Evolutionary conservation across 768 basidiomycete species (phyloP).

Genomic region (Podaxis sp.): DNA sequence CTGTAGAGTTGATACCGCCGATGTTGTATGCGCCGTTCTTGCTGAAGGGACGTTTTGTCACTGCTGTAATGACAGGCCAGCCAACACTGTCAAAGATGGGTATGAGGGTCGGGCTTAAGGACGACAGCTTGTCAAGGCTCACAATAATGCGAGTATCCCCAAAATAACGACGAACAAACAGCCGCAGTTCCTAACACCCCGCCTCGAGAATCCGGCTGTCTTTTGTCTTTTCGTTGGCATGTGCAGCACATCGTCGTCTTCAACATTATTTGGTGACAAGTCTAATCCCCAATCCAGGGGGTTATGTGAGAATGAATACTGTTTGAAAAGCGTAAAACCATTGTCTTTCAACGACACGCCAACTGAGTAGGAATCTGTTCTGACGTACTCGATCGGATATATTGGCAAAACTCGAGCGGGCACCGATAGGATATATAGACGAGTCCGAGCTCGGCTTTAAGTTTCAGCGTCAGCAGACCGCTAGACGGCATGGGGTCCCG

Average conservation of each 20-base stretch:
- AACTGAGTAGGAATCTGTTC: neutral
- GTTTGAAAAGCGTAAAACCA: neutral
- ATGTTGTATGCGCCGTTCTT: conserved; percentile 35
- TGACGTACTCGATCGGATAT: conserved; percentile 26
- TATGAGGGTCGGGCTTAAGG: neutral
- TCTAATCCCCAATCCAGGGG: conserved; percentile 58
- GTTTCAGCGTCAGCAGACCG: neutral
- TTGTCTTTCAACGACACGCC: neutral
- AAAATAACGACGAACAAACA: conserved; percentile 45
- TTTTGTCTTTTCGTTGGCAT: conserved; percentile 23
- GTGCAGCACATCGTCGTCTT: conserved; percentile 40
- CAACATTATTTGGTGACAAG: conserved; percentile 38
- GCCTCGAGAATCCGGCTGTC: conserved; percentile 46
- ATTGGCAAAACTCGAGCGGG: conserved; percentile 27
- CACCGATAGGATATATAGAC: conserved; percentile 29
- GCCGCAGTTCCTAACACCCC: conserved; percentile 67
- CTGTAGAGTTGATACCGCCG: conserved; percentile 60
- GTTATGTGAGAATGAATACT: conserved; percentile 55
- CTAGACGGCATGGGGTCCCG: neutral
- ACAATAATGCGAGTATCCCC: conserved; percentile 60
- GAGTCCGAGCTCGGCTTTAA: conserved; percentile 28
- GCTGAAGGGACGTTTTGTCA: conserved; percentile 18
- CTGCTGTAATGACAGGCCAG: conserved; percentile 36
- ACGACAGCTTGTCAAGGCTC: conserved; percentile 29
- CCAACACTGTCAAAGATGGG: conserved; percentile 26